phyloP scores from a whole-genome alignment of 2,329 filamentous ascomycete genomes.

The Aureobasidium sp. region DNA sequence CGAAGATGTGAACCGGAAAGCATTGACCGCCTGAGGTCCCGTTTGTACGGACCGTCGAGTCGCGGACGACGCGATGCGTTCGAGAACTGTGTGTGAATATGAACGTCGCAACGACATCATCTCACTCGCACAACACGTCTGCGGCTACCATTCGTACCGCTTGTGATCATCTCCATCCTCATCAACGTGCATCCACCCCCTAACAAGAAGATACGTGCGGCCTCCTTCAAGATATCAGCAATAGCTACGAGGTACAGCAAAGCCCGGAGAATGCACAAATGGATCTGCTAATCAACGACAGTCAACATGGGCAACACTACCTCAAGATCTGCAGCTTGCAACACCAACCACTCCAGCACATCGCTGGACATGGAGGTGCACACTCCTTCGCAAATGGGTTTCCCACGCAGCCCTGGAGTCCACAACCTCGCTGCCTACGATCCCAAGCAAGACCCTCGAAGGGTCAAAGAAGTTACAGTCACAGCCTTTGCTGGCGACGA shows the following conservation, averaged over 20 bases:
- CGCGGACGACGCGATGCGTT: neutral
- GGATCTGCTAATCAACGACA: neutral
- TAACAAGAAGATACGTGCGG: neutral
- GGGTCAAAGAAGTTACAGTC: neutral
- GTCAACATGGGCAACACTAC: neutral
- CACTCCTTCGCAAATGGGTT: neutral
- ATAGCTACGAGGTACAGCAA: neutral
- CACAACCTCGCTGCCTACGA: neutral
- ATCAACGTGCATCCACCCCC: neutral
- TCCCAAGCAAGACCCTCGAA: neutral
- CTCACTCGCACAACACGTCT: neutral
- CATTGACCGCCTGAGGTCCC: neutral
- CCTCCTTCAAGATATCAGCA: neutral
- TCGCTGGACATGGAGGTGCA: neutral
- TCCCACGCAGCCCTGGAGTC: neutral
- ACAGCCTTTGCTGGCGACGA: neutral
- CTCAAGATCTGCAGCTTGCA: neutral
- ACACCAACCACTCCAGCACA: neutral
- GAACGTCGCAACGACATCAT: neutral
- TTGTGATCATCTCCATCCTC: neutral
- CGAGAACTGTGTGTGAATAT: neutral
- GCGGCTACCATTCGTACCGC: neutral
- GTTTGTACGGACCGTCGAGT: neutral
- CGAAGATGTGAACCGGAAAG: neutral
- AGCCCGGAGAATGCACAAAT: no score